Base-by-base conservation (phyloP, 257 asterid genomes). In the Fraxinus pennsylvanica region DNA sequence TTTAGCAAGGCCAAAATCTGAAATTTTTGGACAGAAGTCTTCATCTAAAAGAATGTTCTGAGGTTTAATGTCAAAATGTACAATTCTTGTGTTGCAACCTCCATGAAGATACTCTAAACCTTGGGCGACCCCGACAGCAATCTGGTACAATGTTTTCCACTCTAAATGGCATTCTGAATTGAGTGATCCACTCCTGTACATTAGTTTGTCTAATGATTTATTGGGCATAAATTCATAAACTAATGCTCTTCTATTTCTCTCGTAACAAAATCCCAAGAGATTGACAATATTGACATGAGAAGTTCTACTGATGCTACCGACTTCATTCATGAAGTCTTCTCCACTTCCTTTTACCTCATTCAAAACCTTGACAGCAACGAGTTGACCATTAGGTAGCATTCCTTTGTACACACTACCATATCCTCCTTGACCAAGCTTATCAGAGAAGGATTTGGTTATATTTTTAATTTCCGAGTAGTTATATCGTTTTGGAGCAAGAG, bases 51-150 rank as follows among this genome's bases (percentile, higher is more conserved):
- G 92, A 75, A 90, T 90, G 78, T 88, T 91, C 1, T 90, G 93
- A 78, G 92, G 97, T 79, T 92, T 92, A 77, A 90, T 92, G 81
- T 92, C 96, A 25, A 90, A 89, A 75, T 92, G 97, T 52, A 90
- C 82, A 5, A 90, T 90, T 78, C 93, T 84, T 14, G 94, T 86
- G 80, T 84, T 92, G 78, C 95, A 90, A 13, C 94, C 96, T 78
- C 81, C 80, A 81, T 90, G 97, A 0, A 90, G 87, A 75, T 92
- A 92, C 21, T 86, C 96, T 76, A 92, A 73, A 35, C 96, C 97
- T 71, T 86, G 86, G 1, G 92, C 96, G 74, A 84, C 83, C 1
- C 92, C 97, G n/a, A 89, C 75, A 22, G 94, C 89, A 71, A 92
- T 88, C 15, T 83, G 67, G 61, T 81, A 82, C 79, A 92, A 19